phyloP scores from a whole-genome alignment of 768 basidiomycete species.

The Suillus fuscotomentosus region DNA sequence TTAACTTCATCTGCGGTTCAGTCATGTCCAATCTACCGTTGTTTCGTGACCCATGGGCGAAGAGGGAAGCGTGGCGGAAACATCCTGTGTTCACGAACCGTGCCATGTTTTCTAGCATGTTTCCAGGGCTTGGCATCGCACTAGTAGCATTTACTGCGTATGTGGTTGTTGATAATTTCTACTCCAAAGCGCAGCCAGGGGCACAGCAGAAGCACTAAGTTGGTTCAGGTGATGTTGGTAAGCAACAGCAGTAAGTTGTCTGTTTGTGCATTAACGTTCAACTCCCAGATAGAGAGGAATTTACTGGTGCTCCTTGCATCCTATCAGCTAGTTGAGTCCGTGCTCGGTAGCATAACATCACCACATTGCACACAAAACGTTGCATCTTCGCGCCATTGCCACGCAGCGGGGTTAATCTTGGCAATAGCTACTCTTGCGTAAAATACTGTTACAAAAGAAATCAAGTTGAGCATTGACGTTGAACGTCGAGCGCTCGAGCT shows the following conservation, averaged over 20 bases:
- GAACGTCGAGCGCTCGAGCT: background rate
- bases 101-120: conserved; percentile 85
- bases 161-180: conserved; percentile 79
- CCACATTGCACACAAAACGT: background rate
- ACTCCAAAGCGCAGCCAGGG: conserved; percentile 36
- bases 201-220: conserved; percentile 17
- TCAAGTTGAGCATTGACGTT: background rate
- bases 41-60: conserved; percentile 94
- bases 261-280: background rate
- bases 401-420: background rate
- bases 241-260: background rate
- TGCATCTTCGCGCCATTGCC: background rate
- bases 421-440: background rate
- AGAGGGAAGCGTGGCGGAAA: conserved; percentile 89
- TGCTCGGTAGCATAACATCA: background rate
- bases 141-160: conserved; percentile 91
- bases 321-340: background rate
- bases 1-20: background rate
- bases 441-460: background rate
- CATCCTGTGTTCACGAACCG: conserved; percentile 85
- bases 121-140: conserved; percentile 94
- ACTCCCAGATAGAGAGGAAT: background rate
- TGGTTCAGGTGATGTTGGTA: background rate
- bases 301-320: background rate
- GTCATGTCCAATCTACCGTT: conserved; percentile 65